Percentiles rank a stretch among this genome's conserved stretches.
These are phyloP conservation scores for Coniochaeta sp. DNA, from an alignment of 2,329 filamentous ascomycete genomes.

Conservation along the genomic window DNA sequence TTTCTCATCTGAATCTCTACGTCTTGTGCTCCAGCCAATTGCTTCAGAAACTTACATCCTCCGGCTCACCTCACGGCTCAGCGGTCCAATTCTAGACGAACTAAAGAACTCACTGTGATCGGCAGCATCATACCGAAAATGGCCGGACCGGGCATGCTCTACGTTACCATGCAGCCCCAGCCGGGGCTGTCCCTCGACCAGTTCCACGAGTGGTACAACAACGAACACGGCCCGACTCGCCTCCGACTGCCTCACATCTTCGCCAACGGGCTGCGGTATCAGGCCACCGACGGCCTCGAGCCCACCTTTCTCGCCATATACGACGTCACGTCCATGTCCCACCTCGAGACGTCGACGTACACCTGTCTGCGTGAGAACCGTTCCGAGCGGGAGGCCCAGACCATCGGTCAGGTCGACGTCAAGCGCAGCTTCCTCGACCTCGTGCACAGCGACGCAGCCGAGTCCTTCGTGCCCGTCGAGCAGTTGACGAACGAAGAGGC, in stretches of 20 bases:
- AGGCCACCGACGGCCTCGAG: conserved; percentile 52
- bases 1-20: too few relatives aligned
- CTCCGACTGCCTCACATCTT: conserved; percentile 69
- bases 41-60: too few relatives aligned
- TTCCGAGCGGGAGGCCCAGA: conserved; percentile 44
- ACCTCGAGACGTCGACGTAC: conserved; percentile 65
- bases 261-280: conserved; percentile 72
- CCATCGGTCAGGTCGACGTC: conserved; percentile 54
- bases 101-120: neutral
- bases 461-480: conserved; percentile 54
- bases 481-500: conserved; percentile 50
- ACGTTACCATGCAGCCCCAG: conserved; percentile 79
- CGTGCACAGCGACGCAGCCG: conserved; percentile 46
- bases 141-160: conserved; percentile 59
- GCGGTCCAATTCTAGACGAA: neutral
- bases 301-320: conserved; percentile 76
- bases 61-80: too few relatives aligned
- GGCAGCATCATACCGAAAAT: conserved; percentile 6
- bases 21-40: too few relatives aligned
- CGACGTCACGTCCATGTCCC: conserved; percentile 69
- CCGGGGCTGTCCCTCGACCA: conserved; percentile 56
- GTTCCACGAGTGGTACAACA: conserved; percentile 93
- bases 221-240: conserved; percentile 79
- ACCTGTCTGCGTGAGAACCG: conserved; percentile 53
- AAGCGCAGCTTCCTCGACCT: conserved; percentile 66